Evolutionary conservation across 148 eudicot genomes (phyloP), one percentile per base, ranked within the genome.

Genomic region (Mesembryanthemum crystallinum): DNA sequence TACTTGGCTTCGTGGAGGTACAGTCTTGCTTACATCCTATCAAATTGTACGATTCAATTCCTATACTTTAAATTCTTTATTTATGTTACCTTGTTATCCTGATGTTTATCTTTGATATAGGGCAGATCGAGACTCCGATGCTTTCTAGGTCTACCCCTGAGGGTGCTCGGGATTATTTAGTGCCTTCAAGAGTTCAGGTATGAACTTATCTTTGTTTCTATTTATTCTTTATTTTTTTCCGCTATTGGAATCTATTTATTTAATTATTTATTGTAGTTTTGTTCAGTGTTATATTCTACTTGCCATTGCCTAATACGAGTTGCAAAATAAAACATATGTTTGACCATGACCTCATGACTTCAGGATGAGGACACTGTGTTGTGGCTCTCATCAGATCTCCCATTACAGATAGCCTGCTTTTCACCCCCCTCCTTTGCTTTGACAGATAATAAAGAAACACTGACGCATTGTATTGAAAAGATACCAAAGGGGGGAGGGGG

Each of bases 51-150:
- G 14, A 47, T 29, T 68, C 20, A 11, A n/a, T 28, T 68, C 23
- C 7, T 57, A 33, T 18, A 67, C 24, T 20, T 21, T 11, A 27
- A 3, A 20, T 24, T 15, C 15, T 33, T 59, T 45, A 7, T 25
- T 45, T 23, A n/a, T 57, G 0, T n/a, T 20, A 43, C 62, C 64
- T 25, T 73, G 35, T 71, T 62, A 81, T 79, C 73, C 85, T 82
- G 84, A 82, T 85, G 66, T 79, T 78, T 80, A 18, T 77, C 75
- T 72, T 86, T 88, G 86, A 86, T 89, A 82, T 82, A 89, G 92
- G 92, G 97, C 92, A 92, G 98, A 92, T 95, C 80, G 98, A 95
- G 92, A 95, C 98, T 71, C 98, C 98, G 82, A 86, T 95, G 82
- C 97, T 95, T 58, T 90, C 92, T 78, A 90, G 96, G 79, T 95